These are phyloP conservation scores for Aspergillus japonicus DNA, from an alignment of 2,329 filamentous ascomycete genomes.

Conservation along the genomic window DNA sequence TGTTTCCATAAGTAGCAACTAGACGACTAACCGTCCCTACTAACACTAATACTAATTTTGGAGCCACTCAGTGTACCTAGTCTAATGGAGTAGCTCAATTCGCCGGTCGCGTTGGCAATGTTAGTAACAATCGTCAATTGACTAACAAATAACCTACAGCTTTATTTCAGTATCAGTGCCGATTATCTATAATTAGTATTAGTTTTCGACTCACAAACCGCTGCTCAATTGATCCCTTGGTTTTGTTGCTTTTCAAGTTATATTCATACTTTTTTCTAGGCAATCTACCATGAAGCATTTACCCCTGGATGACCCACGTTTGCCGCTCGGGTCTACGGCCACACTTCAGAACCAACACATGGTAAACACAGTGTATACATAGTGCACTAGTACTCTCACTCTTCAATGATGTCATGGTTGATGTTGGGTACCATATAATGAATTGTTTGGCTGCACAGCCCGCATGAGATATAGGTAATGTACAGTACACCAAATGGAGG, in stretches of 20 bases:
- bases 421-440: background rate
- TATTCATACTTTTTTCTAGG: background rate
- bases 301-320: slow-evolving; percentile 20
- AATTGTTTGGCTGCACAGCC: background rate
- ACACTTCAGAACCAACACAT: background rate
- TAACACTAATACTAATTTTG: background rate
- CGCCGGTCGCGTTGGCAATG: background rate
- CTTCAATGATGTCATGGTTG: background rate
- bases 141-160: too few relatives aligned
- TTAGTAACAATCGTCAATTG: background rate
- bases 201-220: background rate
- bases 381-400: background rate
- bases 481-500: background rate
- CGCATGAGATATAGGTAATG: background rate
- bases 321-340: background rate
- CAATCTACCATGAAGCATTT: background rate
- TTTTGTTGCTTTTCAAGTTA: background rate
- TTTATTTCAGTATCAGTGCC: background rate
- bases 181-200: background rate
- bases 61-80: background rate
- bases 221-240: background rate
- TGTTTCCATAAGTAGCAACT: background rate
- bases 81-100: background rate
- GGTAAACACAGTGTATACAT: background rate
- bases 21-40: too few relatives aligned